Conservation (phyloP, 2,329 filamentous ascomycete species). For the Paraphoma chrysanthemicola region DNA sequence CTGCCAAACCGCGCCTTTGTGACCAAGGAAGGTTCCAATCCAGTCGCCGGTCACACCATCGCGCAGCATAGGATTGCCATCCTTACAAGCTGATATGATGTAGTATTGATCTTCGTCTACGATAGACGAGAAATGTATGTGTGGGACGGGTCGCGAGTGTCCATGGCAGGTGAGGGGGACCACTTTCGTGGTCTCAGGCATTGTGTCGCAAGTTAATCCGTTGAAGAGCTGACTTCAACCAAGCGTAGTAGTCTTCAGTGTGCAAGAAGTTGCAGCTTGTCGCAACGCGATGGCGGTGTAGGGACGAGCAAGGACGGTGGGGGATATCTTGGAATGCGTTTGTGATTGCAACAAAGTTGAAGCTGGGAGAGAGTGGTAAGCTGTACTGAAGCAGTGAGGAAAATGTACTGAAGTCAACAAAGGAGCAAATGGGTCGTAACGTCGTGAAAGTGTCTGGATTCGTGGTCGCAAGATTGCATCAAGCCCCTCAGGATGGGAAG, state of each 20-base stretch:
- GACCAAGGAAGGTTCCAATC: conserved; percentile 96
- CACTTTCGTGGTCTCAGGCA: conserved; percentile 62
- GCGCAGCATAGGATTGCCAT: conserved; percentile 98
- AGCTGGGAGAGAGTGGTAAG: conserved; percentile 1
- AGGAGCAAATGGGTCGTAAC: conserved; percentile 39
- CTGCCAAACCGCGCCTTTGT: conserved; percentile 98
- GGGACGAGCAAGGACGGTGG: conserved; percentile 13
- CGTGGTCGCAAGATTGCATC: conserved; percentile 11
- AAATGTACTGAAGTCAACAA: conserved; percentile 10
- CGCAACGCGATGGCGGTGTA: background rate
- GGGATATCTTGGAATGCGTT: conserved; percentile 11
- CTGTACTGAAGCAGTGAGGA: conserved; percentile 1
- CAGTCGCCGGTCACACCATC: conserved; percentile 83
- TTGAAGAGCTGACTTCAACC: background rate
- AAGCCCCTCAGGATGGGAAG: conserved; percentile 10
- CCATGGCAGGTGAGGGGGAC: conserved; percentile 94
- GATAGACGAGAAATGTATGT: conserved; percentile 86
- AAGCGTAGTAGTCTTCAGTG: background rate
- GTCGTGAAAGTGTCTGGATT: conserved; percentile 28
- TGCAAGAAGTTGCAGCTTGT: background rate
- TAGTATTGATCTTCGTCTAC: conserved; percentile 87
- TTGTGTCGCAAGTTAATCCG: conserved; percentile 17
- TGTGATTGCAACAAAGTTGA: conserved; percentile 7
- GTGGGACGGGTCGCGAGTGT: conserved; percentile 89
- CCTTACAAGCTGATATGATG: conserved; percentile 93